These are phyloP conservation scores for Cucurbita pepo DNA, from an alignment of 306 rosid genomes.

Conservation along the genomic window DNA sequence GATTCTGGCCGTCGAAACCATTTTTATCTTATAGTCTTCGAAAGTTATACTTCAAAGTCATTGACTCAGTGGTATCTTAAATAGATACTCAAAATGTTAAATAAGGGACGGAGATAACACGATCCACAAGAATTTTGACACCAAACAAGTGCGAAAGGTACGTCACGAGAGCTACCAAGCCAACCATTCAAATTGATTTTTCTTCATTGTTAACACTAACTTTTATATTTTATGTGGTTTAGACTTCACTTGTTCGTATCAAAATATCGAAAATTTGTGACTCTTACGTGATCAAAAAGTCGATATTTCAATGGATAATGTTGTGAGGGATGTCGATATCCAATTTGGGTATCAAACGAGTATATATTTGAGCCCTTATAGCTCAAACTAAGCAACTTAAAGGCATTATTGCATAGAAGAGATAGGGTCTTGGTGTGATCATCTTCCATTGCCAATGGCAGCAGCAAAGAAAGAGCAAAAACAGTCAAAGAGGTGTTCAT, in stretches of 20 bases:
- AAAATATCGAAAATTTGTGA: not conserved
- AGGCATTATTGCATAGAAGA: no score
- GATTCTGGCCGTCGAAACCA: no score
- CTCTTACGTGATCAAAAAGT: not conserved
- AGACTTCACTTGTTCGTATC: not conserved
- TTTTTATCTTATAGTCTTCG: no score
- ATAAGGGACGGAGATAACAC: not conserved
- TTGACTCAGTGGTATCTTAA: not conserved
- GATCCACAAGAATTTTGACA: not conserved
- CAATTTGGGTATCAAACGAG: not conserved
- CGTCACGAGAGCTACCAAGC: not conserved
- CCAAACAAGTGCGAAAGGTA: not conserved
- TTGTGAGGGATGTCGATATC: not conserved
- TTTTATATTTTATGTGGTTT: not conserved
- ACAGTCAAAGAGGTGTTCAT: constrained; percentile 37
- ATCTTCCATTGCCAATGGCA: not conserved
- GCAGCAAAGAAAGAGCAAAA: constrained; percentile 17
- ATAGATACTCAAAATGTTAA: not conserved
- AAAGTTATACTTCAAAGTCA: not conserved
- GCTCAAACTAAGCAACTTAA: not conserved
- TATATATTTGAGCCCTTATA: not conserved
- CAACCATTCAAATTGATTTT: not conserved
- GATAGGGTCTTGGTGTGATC: not conserved
- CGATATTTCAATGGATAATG: not conserved
- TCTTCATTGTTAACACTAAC: not conserved